These are phyloP conservation scores for Claviceps africana DNA, from an alignment of 2,329 filamentous ascomycete genomes.

Conservation along the genomic window DNA sequence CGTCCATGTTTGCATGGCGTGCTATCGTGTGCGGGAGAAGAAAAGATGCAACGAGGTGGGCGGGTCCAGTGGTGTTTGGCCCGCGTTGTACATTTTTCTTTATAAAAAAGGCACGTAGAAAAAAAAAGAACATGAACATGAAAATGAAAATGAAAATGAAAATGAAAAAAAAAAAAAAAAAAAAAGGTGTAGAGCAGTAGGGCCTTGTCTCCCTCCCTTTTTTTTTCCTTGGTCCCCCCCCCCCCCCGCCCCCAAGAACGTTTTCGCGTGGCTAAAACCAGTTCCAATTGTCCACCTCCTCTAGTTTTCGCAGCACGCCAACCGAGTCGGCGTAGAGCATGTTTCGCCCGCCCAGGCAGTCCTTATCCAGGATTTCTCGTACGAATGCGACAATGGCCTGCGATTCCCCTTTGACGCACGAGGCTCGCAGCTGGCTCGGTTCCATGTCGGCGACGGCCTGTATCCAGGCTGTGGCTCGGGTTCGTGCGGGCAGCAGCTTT, in stretches of 20 bases:
- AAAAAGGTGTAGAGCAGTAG: too few species aligned
- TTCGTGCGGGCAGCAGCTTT: slow-evolving; percentile 11
- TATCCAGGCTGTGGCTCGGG: slow-evolving; percentile 23
- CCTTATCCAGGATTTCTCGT: slow-evolving; percentile 30
- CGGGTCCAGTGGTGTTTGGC: too few species aligned
- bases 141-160: neutral
- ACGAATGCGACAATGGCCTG: slow-evolving; percentile 37
- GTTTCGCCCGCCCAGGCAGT: slow-evolving; percentile 34
- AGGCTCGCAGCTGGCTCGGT: slow-evolving; percentile 24
- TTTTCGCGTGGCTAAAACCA: slow-evolving; percentile 17
- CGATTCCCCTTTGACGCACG: slow-evolving; percentile 20
- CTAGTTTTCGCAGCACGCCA: slow-evolving; percentile 36
- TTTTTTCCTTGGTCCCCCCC: too few species aligned
- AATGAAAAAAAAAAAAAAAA: neutral
- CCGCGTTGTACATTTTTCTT: too few species aligned
- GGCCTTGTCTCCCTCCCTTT: too few species aligned
- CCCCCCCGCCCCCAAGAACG: too few species aligned
- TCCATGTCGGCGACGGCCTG: slow-evolving; percentile 26
- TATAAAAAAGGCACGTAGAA: too few species aligned
- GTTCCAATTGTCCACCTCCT: slow-evolving; percentile 27
- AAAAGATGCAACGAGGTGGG: too few species aligned
- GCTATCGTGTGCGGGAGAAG: too few species aligned
- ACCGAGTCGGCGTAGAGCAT: slow-evolving; percentile 39
- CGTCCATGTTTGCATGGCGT: too few species aligned
- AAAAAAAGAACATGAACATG: neutral